phyloP scores from a whole-genome alignment of 2,329 filamentous ascomycete species.

The Tolypocladium tropicale region DNA sequence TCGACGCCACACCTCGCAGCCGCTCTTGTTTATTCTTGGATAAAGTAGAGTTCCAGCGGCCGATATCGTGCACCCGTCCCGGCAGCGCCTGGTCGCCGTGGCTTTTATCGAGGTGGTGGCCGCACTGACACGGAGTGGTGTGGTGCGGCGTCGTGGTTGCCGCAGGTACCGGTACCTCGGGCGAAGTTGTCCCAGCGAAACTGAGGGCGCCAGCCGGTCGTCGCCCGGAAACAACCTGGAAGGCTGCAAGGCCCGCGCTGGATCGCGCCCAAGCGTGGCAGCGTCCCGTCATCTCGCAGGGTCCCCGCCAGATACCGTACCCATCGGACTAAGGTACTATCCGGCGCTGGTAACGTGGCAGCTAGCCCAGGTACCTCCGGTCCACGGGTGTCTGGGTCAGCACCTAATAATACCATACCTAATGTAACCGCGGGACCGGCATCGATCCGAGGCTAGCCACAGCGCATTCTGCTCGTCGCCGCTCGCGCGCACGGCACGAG shows the following conservation, averaged over 20 bases:
- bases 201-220: slow-evolving; percentile 4
- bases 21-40: background rate
- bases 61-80: background rate
- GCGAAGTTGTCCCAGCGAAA: slow-evolving; percentile 5
- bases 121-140: background rate
- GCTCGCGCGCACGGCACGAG: too few relatives aligned
- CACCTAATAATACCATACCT: too few relatives aligned
- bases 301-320: background rate
- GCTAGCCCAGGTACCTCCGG: too few relatives aligned
- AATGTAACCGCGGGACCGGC: too few relatives aligned
- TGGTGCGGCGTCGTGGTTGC: background rate
- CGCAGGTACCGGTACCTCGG: slow-evolving; percentile 11
- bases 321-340: background rate
- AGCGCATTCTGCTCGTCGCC: too few relatives aligned
- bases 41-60: background rate
- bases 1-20: background rate
- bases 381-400: too few relatives aligned
- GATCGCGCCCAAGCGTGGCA: background rate
- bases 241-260: background rate
- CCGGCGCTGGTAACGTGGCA: background rate
- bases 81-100: background rate
- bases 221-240: background rate
- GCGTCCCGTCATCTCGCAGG: background rate
- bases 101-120: background rate
- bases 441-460: background rate